Percentiles rank a stretch among this genome's conserved stretches.
Evolutionary conservation across 1,284 basidiomycete species (phyloP).

Genomic region (Microbotryum scabiosae): DNA sequence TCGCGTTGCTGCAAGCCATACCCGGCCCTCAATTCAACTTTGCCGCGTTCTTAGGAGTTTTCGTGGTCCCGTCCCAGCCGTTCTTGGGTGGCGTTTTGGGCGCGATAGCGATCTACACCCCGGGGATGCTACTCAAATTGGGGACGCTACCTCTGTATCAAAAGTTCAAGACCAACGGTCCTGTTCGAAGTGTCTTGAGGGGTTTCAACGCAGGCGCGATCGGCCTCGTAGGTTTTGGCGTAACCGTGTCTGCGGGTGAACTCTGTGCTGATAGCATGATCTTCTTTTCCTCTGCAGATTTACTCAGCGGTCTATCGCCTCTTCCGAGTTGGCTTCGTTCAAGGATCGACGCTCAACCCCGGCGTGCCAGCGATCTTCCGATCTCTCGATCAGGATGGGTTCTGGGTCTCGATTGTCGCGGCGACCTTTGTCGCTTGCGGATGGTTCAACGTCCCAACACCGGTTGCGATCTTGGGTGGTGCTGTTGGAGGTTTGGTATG

Average conservation of each 20-base stretch:
- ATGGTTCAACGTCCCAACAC: conserved; percentile 41
- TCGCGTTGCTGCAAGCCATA: conserved; percentile 47
- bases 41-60: conserved; percentile 51
- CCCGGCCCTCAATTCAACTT: conserved; percentile 54
- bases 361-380: conserved; percentile 23
- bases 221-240: conserved; percentile 39
- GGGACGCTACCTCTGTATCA: conserved; percentile 50
- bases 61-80: conserved; percentile 40
- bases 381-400: conserved; percentile 42
- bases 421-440: conserved; percentile 37
- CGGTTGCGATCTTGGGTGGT: conserved; percentile 40
- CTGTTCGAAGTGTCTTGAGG: conserved; percentile 45
- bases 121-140: conserved; percentile 49
- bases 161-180: conserved; percentile 42
- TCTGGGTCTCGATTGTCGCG: conserved; percentile 44
- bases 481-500: conserved; percentile 42
- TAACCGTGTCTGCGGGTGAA: too few relatives aligned
- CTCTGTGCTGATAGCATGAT: too few relatives aligned
- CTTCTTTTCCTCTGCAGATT: conserved; percentile 32
- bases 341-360: conserved; percentile 37
- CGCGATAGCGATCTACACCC: conserved; percentile 48
- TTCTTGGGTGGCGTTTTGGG: conserved; percentile 47
- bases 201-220: conserved; percentile 52
- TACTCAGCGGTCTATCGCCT: conserved; percentile 51
- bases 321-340: conserved; percentile 40